Percentiles rank a stretch among this genome's conserved stretches.
phyloP scores from a whole-genome alignment of 805 yeast genomes.

The Zygoascus tannicola region DNA sequence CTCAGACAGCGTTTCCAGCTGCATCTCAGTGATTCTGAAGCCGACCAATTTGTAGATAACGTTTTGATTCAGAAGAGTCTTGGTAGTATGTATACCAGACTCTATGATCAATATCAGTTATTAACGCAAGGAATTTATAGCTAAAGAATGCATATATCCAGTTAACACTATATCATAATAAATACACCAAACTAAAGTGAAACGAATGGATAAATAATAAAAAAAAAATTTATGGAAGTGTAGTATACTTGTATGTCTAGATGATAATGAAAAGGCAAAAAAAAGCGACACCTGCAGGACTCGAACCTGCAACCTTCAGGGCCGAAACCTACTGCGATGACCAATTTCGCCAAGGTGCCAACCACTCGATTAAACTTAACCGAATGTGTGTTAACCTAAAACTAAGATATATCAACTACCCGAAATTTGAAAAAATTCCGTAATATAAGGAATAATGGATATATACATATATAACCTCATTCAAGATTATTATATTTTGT shows the following conservation, averaged over 20 bases:
- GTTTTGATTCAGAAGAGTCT: constrained; percentile 68
- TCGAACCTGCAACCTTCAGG: constrained; percentile 29
- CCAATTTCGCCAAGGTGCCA: constrained; percentile 28
- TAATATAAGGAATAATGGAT: too few species aligned
- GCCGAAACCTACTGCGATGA: constrained; percentile 29
- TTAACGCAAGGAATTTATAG: constrained; percentile 87
- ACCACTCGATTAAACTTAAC: not conserved
- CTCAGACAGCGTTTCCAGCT: constrained; percentile 70
- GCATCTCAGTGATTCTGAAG: constrained; percentile 60
- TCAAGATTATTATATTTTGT: too few species aligned
- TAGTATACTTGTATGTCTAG: too few species aligned
- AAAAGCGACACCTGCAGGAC: constrained; percentile 26
- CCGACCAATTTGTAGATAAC: constrained; percentile 70
- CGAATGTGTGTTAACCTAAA: too few species aligned
- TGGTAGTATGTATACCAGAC: constrained; percentile 81
- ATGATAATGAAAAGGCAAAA: too few species aligned
- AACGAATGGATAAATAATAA: too few species aligned
- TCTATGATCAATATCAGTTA: constrained; percentile 92
- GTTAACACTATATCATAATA: too few species aligned
- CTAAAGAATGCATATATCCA: constrained; percentile 9
- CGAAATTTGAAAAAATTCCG: too few species aligned
- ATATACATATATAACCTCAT: too few species aligned
- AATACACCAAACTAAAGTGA: too few species aligned
- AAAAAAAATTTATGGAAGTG: too few species aligned
- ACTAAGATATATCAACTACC: too few species aligned